A percentile compares a stretch with the other conserved stretches of the same genome.
These are phyloP conservation scores for Chalaropsis thielavioides DNA, from an alignment of 2,329 filamentous ascomycete genomes.

Conservation along the genomic window DNA sequence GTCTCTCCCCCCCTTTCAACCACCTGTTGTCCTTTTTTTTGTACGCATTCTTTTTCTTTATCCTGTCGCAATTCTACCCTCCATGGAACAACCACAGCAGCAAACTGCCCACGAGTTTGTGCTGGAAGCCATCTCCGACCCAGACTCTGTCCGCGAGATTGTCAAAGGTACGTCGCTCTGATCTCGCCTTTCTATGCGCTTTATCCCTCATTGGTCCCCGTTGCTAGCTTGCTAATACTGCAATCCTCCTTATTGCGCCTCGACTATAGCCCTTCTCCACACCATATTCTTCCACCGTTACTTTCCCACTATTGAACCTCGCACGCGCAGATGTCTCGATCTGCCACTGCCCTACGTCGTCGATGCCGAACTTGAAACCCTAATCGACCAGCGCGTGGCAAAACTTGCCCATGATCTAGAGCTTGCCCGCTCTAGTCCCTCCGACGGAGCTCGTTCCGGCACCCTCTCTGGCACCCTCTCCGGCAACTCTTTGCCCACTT, in stretches of 20 bases:
- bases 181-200: slow-evolving; percentile 13
- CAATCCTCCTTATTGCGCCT: slow-evolving; percentile 12
- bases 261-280: slow-evolving; percentile 61
- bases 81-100: slow-evolving; percentile 43
- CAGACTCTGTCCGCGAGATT: slow-evolving; percentile 76
- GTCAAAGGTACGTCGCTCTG: slow-evolving; percentile 55
- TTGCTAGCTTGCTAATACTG: slow-evolving; percentile 14
- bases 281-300: slow-evolving; percentile 98
- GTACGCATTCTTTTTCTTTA: neutral
- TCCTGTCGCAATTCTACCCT: neutral
- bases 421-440: neutral
- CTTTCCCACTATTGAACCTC: slow-evolving; percentile 73
- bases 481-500: slow-evolving; percentile 2
- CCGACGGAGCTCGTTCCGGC: slow-evolving; percentile 18
- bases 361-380: slow-evolving; percentile 78
- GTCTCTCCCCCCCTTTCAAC: neutral
- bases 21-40: neutral
- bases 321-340: slow-evolving; percentile 78
- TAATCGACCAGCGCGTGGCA: slow-evolving; percentile 78
- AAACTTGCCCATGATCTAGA: slow-evolving; percentile 34
- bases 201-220: slow-evolving; percentile 13
- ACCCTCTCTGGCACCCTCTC: slow-evolving; percentile 18
- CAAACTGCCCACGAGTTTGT: slow-evolving; percentile 50
- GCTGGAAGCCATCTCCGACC: slow-evolving; percentile 86
- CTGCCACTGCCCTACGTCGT: slow-evolving; percentile 79